A percentile compares a stretch with the other conserved stretches of the same genome.
These are phyloP conservation scores for Apiospora koreana DNA, from an alignment of 2,329 filamentous ascomycete genomes.

Conservation along the genomic window DNA sequence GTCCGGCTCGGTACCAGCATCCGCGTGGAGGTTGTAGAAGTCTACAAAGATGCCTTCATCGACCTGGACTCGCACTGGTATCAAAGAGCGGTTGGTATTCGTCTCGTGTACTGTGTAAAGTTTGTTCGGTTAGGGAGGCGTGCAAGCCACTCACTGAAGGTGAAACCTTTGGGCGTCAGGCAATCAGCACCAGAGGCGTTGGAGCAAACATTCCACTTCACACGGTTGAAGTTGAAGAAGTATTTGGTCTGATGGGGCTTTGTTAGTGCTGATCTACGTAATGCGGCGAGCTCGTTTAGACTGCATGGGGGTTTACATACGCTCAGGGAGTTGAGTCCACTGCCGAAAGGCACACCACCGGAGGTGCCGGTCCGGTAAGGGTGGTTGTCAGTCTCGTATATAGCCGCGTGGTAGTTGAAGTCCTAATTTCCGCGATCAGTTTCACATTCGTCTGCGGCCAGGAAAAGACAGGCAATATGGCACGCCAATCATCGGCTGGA, in stretches of 20 bases:
- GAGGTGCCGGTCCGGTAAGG: slow-evolving; percentile 63
- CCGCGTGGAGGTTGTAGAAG: slow-evolving; percentile 67
- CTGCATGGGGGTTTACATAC: not conserved
- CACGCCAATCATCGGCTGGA: not conserved
- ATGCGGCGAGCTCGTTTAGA: not conserved
- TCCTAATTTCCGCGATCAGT: slow-evolving; percentile 38
- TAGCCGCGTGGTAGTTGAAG: slow-evolving; percentile 67
- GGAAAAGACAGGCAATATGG: not conserved
- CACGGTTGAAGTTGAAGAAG: slow-evolving; percentile 56
- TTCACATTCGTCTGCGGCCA: not conserved
- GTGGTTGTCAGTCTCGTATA: slow-evolving; percentile 63
- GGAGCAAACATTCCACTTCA: slow-evolving; percentile 62
- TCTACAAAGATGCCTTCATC: slow-evolving; percentile 58
- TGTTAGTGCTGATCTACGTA: not conserved
- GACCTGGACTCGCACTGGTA: slow-evolving; percentile 52
- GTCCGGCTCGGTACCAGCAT: slow-evolving; percentile 57
- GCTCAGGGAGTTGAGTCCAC: slow-evolving; percentile 61
- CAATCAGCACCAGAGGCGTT: slow-evolving; percentile 59
- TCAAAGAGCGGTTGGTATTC: not conserved
- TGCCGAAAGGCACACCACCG: slow-evolving; percentile 64
- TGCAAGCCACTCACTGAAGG: slow-evolving; percentile 42
- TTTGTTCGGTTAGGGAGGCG: not conserved
- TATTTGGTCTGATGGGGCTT: slow-evolving; percentile 47
- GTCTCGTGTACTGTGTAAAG: not conserved
- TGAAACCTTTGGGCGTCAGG: slow-evolving; percentile 70